These are phyloP conservation scores for Cyphellophora attinorum DNA, from an alignment of 2,329 filamentous ascomycete species.

Conservation along the genomic window DNA sequence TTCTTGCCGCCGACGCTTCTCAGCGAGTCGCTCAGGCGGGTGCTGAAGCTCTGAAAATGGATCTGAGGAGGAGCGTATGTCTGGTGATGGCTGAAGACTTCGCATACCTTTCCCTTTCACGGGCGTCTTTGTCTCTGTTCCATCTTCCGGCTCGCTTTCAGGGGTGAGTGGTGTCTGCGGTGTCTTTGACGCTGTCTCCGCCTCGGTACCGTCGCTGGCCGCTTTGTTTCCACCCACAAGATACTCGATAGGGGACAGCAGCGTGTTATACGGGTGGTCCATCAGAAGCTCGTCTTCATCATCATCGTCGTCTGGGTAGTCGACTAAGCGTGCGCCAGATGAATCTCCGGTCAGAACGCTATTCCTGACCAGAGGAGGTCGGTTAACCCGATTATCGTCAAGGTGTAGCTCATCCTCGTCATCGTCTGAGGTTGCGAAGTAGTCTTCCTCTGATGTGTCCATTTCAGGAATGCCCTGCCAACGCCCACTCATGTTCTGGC, in stretches of 20 bases:
- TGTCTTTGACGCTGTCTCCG: conserved; percentile 23
- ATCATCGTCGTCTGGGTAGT: conserved; percentile 91
- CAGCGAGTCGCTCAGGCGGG: conserved; percentile 68
- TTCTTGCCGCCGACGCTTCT: conserved; percentile 67
- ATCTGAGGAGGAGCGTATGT: conserved; percentile 25
- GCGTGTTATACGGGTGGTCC: no score
- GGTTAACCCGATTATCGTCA: conserved; percentile 14
- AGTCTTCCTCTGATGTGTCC: conserved; percentile 80
- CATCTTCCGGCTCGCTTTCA: conserved; percentile 19
- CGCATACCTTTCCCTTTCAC: conserved; percentile 22
- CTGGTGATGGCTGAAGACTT: conserved; percentile 16
- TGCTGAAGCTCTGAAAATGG: conserved; percentile 24
- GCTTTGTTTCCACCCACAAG: conserved; percentile 92
- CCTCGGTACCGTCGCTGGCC: conserved; percentile 55
- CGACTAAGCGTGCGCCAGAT: conserved; percentile 50
- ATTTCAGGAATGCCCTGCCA: conserved; percentile 71
- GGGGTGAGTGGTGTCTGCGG: conserved; percentile 16
- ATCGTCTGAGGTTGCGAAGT: conserved; percentile 84
- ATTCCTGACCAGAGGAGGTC: no score
- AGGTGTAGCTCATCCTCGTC: conserved; percentile 57
- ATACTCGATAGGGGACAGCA: no score
- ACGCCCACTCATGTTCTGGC: conserved; percentile 44
- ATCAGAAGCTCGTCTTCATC: conserved; percentile 41
- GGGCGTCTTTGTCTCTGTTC: conserved; percentile 16
- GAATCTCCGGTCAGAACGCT: no score